Evolutionary conservation across 208 protist genomes (phyloP).

Genomic region (Leishmania major): DNA sequence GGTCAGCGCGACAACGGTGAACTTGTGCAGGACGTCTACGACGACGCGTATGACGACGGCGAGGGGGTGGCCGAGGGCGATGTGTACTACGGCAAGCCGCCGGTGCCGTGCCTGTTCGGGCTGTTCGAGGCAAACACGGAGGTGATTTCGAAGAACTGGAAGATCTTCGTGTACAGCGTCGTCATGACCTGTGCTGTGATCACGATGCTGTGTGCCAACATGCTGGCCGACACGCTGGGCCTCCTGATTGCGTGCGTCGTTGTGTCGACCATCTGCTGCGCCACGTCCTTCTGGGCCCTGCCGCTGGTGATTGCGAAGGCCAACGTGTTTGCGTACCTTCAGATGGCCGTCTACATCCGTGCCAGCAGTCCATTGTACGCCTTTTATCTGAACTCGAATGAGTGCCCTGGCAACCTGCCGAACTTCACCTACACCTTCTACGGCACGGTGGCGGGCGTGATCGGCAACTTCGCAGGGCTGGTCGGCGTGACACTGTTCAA

Average conservation of each 20-base stretch:
- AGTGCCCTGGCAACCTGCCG: slow-evolving; percentile 43
- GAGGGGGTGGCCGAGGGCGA: no score
- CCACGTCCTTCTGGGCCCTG: slow-evolving; percentile 55
- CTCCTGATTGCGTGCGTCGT: slow-evolving; percentile 40
- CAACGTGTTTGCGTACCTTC: slow-evolving; percentile 60
- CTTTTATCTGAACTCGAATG: slow-evolving; percentile 54
- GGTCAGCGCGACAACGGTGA: no score
- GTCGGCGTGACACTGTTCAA: slow-evolving; percentile 50
- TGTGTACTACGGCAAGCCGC: no score
- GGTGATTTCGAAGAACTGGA: no score
- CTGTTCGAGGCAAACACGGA: no score
- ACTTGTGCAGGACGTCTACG: no score
- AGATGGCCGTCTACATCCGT: slow-evolving; percentile 44
- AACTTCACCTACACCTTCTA: slow-evolving; percentile 74
- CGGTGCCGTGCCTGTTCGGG: no score
- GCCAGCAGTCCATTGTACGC: slow-evolving; percentile 37
- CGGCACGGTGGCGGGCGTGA: slow-evolving; percentile 48
- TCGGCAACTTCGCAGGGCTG: slow-evolving; percentile 52
- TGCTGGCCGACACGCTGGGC: slow-evolving; percentile 39
- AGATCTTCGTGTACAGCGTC: slow-evolving; percentile 47
- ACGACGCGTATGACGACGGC: no score
- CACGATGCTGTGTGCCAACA: slow-evolving; percentile 42
- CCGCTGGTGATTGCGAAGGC: slow-evolving; percentile 61
- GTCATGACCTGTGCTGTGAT: slow-evolving; percentile 57
- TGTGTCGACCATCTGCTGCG: slow-evolving; percentile 45